A percentile compares a stretch with the other conserved stretches of the same genome.
Evolutionary conservation across 257 asterid species (phyloP).

Genomic region (Gynochthodes officinalis): DNA sequence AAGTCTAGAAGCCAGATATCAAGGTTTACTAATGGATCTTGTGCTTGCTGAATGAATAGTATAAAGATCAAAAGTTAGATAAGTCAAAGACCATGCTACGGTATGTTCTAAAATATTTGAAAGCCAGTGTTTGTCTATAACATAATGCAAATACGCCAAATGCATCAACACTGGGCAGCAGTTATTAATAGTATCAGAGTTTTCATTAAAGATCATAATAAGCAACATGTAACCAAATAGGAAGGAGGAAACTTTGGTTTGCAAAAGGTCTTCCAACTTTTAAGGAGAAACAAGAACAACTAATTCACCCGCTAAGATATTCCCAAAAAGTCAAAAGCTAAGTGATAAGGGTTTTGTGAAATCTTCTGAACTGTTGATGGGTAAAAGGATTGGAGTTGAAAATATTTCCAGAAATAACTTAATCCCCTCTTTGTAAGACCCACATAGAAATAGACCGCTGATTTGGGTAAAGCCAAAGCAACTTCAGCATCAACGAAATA

Average conservation of each 20-base stretch:
- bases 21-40: background rate
- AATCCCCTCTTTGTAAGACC: too few species aligned
- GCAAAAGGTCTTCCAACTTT: background rate
- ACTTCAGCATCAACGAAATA: too few species aligned
- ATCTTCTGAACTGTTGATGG: too few species aligned
- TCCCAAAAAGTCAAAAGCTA: too few species aligned
- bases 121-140: background rate
- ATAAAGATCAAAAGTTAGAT: background rate
- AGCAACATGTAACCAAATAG: background rate
- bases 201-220: background rate
- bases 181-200: background rate
- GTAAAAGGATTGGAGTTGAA: too few species aligned
- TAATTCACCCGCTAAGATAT: too few species aligned
- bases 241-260: background rate
- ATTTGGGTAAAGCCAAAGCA: too few species aligned
- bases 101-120: background rate
- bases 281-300: too few species aligned
- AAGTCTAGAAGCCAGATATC: background rate
- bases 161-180: background rate
- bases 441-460: too few species aligned
- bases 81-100: background rate
- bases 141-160: background rate
- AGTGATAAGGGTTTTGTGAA: too few species aligned
- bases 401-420: too few species aligned
- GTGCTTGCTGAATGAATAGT: background rate